Percentiles rank a stretch among this genome's conserved stretches.
phyloP scores from a whole-genome alignment of 2,329 filamentous ascomycete genomes.

The Neopestalotiopsis rosae region DNA sequence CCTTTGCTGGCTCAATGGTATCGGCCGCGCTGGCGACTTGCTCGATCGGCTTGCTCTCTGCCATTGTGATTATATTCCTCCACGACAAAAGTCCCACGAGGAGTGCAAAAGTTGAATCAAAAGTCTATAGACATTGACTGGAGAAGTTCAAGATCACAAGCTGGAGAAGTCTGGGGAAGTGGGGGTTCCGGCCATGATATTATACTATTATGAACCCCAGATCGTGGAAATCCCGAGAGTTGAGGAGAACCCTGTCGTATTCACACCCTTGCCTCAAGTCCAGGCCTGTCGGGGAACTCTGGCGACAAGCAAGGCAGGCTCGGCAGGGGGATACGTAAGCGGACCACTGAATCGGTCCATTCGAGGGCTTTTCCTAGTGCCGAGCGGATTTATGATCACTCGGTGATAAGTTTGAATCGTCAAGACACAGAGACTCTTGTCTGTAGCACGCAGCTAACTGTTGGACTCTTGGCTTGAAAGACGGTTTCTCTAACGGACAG shows the following conservation, averaged over 20 bases:
- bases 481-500: too few species aligned
- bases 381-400: too few species aligned
- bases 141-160: background rate
- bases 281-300: background rate
- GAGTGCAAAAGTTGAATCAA: too few species aligned
- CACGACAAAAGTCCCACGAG: background rate
- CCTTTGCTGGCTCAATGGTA: slow-evolving; percentile 10
- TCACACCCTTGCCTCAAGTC: background rate
- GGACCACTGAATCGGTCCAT: too few species aligned
- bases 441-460: too few species aligned
- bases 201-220: background rate
- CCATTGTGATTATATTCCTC: slow-evolving; percentile 3
- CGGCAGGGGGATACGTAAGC: background rate
- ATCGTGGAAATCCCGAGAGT: background rate
- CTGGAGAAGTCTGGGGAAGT: slow-evolving; percentile 7
- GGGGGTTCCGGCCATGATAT: background rate
- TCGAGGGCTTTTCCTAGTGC: too few species aligned
- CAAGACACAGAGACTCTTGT: too few species aligned
- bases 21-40: background rate
- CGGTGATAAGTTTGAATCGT: too few species aligned
- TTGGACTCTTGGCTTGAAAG: too few species aligned
- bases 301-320: background rate
- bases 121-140: background rate
- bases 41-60: background rate
- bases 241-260: slow-evolving; percentile 16